A percentile compares a stretch with the other conserved stretches of the same genome.
These are phyloP conservation scores for Eucalyptus paniculata DNA, from an alignment of 345 rosid genomes.

Conservation along the genomic window DNA sequence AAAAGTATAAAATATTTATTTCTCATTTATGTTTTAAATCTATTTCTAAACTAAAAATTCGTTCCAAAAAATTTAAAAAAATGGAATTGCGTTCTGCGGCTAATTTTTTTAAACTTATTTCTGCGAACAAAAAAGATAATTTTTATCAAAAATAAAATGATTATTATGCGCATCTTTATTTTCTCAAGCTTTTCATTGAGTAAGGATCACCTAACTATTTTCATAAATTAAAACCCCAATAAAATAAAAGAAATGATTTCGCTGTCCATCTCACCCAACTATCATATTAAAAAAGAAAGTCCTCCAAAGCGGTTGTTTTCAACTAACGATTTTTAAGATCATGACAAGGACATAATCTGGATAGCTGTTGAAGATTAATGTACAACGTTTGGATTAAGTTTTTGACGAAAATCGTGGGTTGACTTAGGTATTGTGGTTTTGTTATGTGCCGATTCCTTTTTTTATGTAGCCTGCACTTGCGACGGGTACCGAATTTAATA, in stretches of 20 bases:
- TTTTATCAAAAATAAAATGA: no score
- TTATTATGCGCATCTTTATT: neutral
- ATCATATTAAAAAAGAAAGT: neutral
- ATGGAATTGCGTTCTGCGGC: accelerated
- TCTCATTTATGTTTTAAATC: accelerated
- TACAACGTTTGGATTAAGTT: neutral
- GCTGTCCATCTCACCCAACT: neutral
- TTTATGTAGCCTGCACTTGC: no score
- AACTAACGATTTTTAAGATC: neutral
- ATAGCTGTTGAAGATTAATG: neutral
- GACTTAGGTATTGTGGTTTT: neutral
- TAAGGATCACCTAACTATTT: neutral
- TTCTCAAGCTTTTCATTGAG: neutral
- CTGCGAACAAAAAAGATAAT: no score
- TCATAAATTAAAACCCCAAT: neutral
- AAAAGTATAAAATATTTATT: no score
- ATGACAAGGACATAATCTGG: neutral
- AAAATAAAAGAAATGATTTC: neutral
- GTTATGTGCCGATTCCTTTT: neutral
- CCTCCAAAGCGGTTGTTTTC: neutral
- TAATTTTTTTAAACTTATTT: no score
- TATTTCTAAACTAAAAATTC: no score
- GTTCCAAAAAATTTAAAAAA: no score
- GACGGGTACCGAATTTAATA: neutral
- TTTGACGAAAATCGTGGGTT: neutral